phyloP scores from a whole-genome alignment of 192 early-diverging fungal species.

The Backusella parvicylindrica region DNA sequence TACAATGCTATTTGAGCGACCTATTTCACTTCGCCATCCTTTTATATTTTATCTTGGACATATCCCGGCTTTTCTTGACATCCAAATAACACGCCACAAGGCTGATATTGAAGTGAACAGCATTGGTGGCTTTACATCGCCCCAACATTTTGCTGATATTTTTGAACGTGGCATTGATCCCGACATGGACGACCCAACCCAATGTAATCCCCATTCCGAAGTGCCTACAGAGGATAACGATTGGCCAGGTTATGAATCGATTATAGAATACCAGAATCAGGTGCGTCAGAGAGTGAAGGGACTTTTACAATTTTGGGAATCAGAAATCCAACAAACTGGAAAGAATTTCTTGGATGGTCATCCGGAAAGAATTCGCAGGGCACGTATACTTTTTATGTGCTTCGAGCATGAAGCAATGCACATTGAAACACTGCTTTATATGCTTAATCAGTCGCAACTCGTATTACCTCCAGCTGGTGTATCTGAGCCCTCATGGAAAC shows the following conservation, averaged over 20 bases:
- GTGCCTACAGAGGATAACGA: constrained; percentile 41
- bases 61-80: constrained; percentile 70
- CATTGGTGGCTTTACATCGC: constrained; percentile 42
- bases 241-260: constrained; percentile 72
- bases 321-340: not conserved
- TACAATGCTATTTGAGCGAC: constrained; percentile 54
- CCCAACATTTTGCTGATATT: constrained; percentile 62
- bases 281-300: constrained; percentile 53
- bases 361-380: constrained; percentile 32
- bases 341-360: constrained; percentile 11
- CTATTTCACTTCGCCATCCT: constrained; percentile 84
- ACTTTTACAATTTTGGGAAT: constrained; percentile 38
- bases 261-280: constrained; percentile 64
- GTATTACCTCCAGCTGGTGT: constrained; percentile 46
- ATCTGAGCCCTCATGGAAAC: constrained; percentile 24
- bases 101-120: constrained; percentile 13
- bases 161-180: constrained; percentile 97
- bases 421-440: constrained; percentile 87
- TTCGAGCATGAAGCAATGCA: constrained; percentile 97
- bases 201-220: constrained; percentile 76
- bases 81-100: constrained; percentile 43
- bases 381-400: constrained; percentile 76
- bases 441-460: constrained; percentile 71
- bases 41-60: constrained; percentile 92
- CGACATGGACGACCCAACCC: constrained; percentile 68